Conservation (phyloP, 177 flowering plant genomes). For the Tripterygium wilfordii region DNA sequence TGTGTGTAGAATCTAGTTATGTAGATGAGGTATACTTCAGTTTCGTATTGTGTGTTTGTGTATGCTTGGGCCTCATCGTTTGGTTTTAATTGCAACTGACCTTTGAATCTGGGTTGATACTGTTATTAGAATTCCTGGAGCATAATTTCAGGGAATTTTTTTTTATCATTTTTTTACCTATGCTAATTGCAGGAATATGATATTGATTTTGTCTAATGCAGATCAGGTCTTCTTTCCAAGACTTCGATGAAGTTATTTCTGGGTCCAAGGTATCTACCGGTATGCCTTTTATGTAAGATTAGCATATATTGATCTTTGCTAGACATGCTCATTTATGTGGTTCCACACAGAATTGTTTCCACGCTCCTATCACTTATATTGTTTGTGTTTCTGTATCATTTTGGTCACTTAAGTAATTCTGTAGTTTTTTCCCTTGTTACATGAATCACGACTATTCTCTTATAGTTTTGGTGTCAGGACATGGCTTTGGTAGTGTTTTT, state of each 20-base stretch:
- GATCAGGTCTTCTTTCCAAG: constrained; percentile 40
- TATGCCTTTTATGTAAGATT: constrained; percentile 20
- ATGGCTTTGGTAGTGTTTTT: too few relatives aligned
- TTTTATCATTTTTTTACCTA: not conserved
- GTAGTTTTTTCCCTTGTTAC: too few relatives aligned
- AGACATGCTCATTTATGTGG: not conserved
- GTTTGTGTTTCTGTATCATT: too few relatives aligned
- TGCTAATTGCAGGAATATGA: not conserved
- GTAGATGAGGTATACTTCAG: too few relatives aligned
- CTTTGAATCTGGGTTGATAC: not conserved
- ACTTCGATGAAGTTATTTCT: constrained; percentile 38
- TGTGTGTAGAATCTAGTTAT: too few relatives aligned
- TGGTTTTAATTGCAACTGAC: too few relatives aligned
- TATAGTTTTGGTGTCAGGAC: too few relatives aligned
- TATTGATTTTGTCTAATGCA: constrained; percentile 20
- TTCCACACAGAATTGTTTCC: not conserved
- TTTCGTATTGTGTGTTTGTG: too few relatives aligned
- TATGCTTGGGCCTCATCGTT: too few relatives aligned
- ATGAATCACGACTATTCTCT: too few relatives aligned
- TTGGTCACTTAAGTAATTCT: too few relatives aligned
- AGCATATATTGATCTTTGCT: not conserved
- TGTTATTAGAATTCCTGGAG: not conserved
- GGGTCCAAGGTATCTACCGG: constrained; percentile 61
- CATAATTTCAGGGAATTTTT: not conserved
- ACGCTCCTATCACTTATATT: too few relatives aligned